These are phyloP conservation scores for Cadophora malorum DNA, from an alignment of 2,329 filamentous ascomycete genomes.

Conservation along the genomic window DNA sequence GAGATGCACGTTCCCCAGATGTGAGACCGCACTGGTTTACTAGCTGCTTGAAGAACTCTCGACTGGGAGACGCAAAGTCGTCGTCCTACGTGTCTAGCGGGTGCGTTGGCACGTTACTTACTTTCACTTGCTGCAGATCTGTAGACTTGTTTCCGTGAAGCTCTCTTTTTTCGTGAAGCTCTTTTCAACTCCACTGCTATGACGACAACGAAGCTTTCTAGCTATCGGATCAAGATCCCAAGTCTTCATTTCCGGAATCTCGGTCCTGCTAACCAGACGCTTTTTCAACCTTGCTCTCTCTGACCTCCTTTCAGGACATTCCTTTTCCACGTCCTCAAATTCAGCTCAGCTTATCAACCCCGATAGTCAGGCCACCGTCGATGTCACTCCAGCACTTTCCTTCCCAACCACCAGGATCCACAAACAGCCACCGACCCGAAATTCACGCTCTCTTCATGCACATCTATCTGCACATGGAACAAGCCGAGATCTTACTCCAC, in stretches of 20 bases:
- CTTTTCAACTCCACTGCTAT: too few relatives aligned
- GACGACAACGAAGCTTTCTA: constrained; percentile 5
- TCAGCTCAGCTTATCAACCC: too few relatives aligned
- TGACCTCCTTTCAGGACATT: background rate
- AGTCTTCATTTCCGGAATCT: background rate
- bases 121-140: background rate
- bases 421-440: background rate
- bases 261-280: too few relatives aligned
- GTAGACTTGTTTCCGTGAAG: too few relatives aligned
- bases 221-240: background rate
- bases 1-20: constrained; percentile 11
- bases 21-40: background rate
- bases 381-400: too few relatives aligned
- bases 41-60: too few relatives aligned
- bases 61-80: background rate
- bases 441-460: background rate
- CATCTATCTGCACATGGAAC: background rate
- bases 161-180: too few relatives aligned
- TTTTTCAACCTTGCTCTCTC: background rate
- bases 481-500: background rate
- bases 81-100: background rate
- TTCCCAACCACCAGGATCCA: too few relatives aligned
- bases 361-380: too few relatives aligned
- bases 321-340: too few relatives aligned
- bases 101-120: constrained; percentile 5